Percentiles rank a stretch among this genome's conserved stretches.
Conservation (phyloP, 768 basidiomycete genomes). For the Mycena rebaudengoi region DNA sequence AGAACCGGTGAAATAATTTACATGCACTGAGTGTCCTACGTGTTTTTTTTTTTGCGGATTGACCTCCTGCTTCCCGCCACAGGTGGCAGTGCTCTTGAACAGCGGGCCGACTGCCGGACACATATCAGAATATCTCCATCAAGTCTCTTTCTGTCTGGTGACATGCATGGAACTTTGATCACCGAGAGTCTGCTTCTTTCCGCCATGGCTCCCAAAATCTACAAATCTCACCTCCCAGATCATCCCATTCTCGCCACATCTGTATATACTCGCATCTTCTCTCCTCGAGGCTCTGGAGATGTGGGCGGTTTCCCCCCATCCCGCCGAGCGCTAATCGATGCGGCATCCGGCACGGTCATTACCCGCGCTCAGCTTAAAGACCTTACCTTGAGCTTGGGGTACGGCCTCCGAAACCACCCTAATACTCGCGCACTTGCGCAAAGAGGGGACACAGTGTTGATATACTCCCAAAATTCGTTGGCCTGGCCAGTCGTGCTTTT, state of each 20-base stretch:
- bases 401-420: constrained; percentile 32
- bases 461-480: constrained; percentile 65
- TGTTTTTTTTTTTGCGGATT: no score
- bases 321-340: constrained; percentile 31
- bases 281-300: constrained; percentile 14
- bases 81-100: no score
- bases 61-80: no score
- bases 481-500: constrained; percentile 59
- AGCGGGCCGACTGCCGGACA: no score
- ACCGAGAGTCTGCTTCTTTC: not conserved
- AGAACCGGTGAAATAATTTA: no score
- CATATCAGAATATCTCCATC: no score
- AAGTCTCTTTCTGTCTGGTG: no score
- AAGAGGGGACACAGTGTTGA: constrained; percentile 54
- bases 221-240: constrained; percentile 26
- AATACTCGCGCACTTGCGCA: constrained; percentile 34
- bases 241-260: constrained; percentile 29
- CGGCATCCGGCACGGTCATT: constrained; percentile 23
- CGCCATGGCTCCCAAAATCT: constrained; percentile 30
- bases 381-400: constrained; percentile 28
- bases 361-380: constrained; percentile 30
- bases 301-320: constrained; percentile 24
- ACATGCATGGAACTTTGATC: no score
- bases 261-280: constrained; percentile 35
- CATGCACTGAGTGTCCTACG: no score